Conservation (phyloP, 305 asterid genomes). For the Andrographis paniculata region DNA sequence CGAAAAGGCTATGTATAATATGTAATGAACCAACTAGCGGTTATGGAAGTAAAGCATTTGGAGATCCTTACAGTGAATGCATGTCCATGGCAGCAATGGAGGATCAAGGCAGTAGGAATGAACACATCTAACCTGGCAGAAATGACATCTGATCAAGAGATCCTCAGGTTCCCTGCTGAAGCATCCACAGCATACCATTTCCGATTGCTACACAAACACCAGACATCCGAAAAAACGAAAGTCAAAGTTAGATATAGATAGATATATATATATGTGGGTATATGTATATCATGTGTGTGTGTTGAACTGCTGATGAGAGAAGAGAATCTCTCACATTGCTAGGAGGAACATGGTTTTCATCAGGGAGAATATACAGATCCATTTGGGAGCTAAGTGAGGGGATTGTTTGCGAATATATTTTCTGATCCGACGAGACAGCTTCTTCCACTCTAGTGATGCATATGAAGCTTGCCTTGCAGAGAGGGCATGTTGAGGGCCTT, state of each 20-base stretch:
- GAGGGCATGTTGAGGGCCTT: conserved; percentile 62
- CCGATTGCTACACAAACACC: conserved; percentile 32
- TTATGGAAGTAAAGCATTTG: conserved; percentile 42
- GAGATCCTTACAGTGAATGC: conserved; percentile 61
- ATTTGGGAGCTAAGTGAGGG: conserved; percentile 33
- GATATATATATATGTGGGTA: too few relatives aligned
- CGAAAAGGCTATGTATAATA: too few relatives aligned
- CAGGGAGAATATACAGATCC: conserved; percentile 53
- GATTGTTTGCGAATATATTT: conserved; percentile 78
- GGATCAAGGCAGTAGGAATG: conserved; percentile 88
- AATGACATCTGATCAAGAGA: conserved; percentile 51
- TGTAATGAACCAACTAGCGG: too few relatives aligned
- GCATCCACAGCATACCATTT: conserved; percentile 53
- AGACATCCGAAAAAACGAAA: conserved; percentile 11
- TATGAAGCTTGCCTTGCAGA: conserved; percentile 65
- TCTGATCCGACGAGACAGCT: conserved; percentile 70
- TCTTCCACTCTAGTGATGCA: conserved; percentile 69
- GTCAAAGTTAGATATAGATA: conserved; percentile 5
- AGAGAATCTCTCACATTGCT: conserved; percentile 41
- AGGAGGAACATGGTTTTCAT: conserved; percentile 25
- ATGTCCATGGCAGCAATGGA: conserved; percentile 77
- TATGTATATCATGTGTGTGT: too few relatives aligned
- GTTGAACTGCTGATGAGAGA: too few relatives aligned
- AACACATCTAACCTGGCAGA: conserved; percentile 48
- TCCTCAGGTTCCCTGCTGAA: conserved; percentile 68